Evolutionary conservation across 1,284 basidiomycete genomes (phyloP).

Genomic region (Tilletia caries): DNA sequence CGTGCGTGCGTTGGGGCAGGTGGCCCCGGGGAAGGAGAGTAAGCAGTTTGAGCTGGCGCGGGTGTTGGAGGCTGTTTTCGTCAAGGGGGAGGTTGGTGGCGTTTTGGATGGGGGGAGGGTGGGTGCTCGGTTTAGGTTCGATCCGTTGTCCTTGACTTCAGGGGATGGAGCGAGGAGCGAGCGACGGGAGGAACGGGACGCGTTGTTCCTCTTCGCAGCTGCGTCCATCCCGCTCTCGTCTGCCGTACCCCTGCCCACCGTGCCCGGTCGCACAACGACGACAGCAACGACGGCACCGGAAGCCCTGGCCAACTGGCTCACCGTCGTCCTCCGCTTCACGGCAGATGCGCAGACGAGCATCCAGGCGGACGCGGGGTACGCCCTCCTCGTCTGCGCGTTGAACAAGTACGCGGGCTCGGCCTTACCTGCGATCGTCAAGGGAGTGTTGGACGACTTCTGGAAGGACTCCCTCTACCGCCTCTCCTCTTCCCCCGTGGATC

Average conservation of each 20-base stretch:
- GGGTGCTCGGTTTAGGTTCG: background rate
- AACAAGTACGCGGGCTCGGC: constrained; percentile 43
- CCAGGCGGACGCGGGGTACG: constrained; percentile 18
- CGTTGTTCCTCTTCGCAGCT: background rate
- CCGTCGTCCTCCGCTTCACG: constrained; percentile 1
- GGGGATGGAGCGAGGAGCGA: background rate
- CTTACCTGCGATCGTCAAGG: constrained; percentile 20
- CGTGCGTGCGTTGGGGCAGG: constrained; percentile 25
- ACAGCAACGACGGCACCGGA: background rate
- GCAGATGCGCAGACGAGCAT: constrained; percentile 9
- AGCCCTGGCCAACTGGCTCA: constrained; percentile 9
- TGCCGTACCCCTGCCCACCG: background rate
- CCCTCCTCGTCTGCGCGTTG: constrained; percentile 20
- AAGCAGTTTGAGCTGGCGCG: constrained; percentile 31
- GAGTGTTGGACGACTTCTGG: constrained; percentile 35
- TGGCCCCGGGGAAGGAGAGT: background rate
- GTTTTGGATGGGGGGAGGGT: background rate
- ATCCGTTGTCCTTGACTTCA: background rate
- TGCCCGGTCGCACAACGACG: background rate
- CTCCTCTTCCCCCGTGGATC: background rate
- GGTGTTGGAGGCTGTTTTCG: constrained; percentile 29
- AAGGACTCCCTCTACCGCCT: constrained; percentile 15
- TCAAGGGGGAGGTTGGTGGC: background rate
- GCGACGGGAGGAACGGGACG: background rate
- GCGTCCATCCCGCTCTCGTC: background rate